Evolutionary conservation across 495 filamentous ascomycete species (phyloP).

Genomic region (Trichoderma parareesei): DNA sequence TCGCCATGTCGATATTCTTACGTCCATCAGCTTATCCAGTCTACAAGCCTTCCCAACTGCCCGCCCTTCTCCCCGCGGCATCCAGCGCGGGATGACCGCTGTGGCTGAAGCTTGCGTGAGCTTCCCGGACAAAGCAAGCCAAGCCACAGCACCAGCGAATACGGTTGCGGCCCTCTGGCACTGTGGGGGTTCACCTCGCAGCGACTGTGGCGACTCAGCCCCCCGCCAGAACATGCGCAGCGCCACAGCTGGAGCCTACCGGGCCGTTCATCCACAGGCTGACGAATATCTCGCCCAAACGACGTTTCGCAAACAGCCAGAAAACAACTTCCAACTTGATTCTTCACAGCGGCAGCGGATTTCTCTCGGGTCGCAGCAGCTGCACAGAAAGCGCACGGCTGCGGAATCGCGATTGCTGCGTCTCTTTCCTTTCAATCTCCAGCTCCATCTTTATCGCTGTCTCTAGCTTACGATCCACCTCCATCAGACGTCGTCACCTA

Average conservation of each 20-base stretch:
- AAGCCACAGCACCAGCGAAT: slow-evolving; percentile 4
- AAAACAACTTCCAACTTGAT: neutral
- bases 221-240: neutral
- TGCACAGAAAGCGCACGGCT: neutral
- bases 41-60: too few species aligned
- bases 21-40: too few species aligned
- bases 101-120: too few species aligned
- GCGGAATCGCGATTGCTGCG: neutral
- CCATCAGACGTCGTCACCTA: too few species aligned
- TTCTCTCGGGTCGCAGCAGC: neutral
- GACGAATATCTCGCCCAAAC: slow-evolving; percentile 3
- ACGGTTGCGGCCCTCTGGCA: neutral
- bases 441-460: neutral
- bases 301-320: neutral
- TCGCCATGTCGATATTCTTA: too few species aligned
- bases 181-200: too few species aligned
- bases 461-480: too few species aligned
- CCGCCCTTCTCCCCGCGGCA: too few species aligned
- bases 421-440: neutral
- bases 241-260: slow-evolving; percentile 3
- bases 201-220: slow-evolving; percentile 1
- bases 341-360: too few species aligned
- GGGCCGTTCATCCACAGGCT: slow-evolving; percentile 6
- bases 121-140: neutral
- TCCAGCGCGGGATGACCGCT: too few species aligned